phyloP scores from a whole-genome alignment of 352 stramenopile species.

The Peronosclerospora sorghi region DNA sequence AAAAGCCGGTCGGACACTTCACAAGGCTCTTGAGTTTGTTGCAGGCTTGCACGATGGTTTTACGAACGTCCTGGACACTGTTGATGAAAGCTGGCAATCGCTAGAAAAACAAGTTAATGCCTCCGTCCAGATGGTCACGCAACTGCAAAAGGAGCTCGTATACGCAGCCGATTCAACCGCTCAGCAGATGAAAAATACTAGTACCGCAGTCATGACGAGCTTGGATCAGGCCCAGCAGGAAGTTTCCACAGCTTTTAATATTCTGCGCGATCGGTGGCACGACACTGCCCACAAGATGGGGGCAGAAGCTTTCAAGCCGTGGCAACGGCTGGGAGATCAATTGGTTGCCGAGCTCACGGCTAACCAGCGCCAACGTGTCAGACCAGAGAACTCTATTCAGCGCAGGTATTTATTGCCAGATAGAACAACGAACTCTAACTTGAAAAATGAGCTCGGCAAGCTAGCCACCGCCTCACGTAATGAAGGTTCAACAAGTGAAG shows the following conservation, averaged over 20 bases:
- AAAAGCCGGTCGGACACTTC: conserved; percentile 21
- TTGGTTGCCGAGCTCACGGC: conserved; percentile 21
- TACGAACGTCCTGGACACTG: conserved; percentile 14
- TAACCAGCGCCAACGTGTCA: conserved; percentile 18
- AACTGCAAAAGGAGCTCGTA: conserved; percentile 19
- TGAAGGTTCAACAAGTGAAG: conserved; percentile 2
- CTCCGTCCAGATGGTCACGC: conserved; percentile 11
- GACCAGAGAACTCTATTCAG: conserved; percentile 14
- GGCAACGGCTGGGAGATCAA: conserved; percentile 19
- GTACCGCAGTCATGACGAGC: conserved; percentile 9
- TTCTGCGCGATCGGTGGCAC: conserved; percentile 20
- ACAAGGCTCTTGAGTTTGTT: conserved; percentile 20
- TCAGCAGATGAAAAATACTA: conserved; percentile 20
- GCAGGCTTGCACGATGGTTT: conserved; percentile 21
- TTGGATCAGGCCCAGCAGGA: conserved; percentile 20
- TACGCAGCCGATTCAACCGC: conserved; percentile 19
- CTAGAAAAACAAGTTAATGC: conserved; percentile 22
- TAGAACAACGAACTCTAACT: conserved; percentile 17
- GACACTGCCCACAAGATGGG: conserved; percentile 10
- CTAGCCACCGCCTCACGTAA: conserved; percentile 2
- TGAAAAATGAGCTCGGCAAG: conserved; percentile 10
- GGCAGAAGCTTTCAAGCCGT: conserved; percentile 13
- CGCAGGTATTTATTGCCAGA: conserved; percentile 17
- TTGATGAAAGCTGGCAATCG: conserved; percentile 16
- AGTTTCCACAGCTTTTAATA: conserved; percentile 15